Conservation (phyloP, 305 asterid genomes). For the Ilex paraguariensis region DNA sequence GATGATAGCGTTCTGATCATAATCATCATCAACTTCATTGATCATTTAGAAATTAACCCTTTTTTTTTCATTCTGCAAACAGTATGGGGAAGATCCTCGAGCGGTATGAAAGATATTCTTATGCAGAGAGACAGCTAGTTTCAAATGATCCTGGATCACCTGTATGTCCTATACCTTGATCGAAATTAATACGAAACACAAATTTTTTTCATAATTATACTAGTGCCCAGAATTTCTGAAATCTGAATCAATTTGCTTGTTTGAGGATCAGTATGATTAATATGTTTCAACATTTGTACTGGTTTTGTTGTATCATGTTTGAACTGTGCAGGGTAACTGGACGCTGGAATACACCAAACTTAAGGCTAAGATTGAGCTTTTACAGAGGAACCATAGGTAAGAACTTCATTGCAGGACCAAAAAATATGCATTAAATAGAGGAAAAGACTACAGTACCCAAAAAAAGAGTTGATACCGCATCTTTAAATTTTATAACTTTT, state of each 20-base stretch:
- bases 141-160: conserved; percentile 48
- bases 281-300: too few species aligned
- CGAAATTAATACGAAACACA: too few species aligned
- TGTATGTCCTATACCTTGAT: conserved; percentile 21
- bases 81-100: conserved; percentile 94
- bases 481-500: too few species aligned
- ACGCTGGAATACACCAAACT: conserved; percentile 36
- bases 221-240: neutral
- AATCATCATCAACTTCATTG: neutral
- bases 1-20: too few species aligned
- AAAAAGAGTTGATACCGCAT: too few species aligned
- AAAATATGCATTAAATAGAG: too few species aligned
- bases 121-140: conserved; percentile 5
- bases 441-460: too few species aligned
- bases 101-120: conserved; percentile 40
- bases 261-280: too few species aligned
- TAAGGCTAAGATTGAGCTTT: conserved; percentile 37
- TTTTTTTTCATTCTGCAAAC: conserved; percentile 12
- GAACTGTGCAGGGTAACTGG: conserved; percentile 24
- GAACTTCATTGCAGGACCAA: too few species aligned
- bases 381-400: conserved; percentile 42
- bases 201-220: too few species aligned
- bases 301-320: too few species aligned
- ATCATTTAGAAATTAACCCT: neutral
- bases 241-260: too few species aligned